Evolutionary conservation across 148 eudicot genomes (phyloP).

Genomic region (Vaccinium vitisidaea): DNA sequence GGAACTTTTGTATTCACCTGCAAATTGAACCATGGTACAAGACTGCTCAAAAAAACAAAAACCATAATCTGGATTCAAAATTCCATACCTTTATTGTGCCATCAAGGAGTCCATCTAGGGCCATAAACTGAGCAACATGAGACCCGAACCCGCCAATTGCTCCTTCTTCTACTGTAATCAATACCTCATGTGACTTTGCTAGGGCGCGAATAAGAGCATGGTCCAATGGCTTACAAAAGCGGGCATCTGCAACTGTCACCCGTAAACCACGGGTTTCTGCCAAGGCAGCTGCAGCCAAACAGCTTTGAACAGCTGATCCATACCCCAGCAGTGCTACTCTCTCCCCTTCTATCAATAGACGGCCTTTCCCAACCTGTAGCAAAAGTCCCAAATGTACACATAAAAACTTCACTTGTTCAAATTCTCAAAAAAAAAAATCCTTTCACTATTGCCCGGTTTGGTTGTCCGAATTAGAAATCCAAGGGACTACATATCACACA

Average conservation of each 20-base stretch:
- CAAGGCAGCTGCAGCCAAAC: slow-evolving; percentile 73
- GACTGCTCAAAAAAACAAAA: background rate
- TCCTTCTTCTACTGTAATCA: slow-evolving; percentile 95
- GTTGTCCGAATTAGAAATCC: background rate
- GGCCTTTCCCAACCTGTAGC: slow-evolving; percentile 79
- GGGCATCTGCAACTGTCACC: slow-evolving; percentile 85
- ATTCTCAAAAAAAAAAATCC: background rate
- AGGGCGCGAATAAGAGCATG: slow-evolving; percentile 60
- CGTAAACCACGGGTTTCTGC: slow-evolving; percentile 57
- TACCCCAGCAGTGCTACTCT: slow-evolving; percentile 84
- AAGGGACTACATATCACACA: background rate
- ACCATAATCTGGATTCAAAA: background rate
- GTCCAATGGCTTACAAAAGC: slow-evolving; percentile 92
- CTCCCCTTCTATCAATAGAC: slow-evolving; percentile 70
- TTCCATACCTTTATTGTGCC: slow-evolving; percentile 69
- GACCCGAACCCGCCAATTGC: slow-evolving; percentile 94
- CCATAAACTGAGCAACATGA: slow-evolving; percentile 93
- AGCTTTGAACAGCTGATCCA: slow-evolving; percentile 82
- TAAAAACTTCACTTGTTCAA: background rate
- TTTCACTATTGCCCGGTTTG: background rate
- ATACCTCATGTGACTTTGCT: slow-evolving; percentile 69
- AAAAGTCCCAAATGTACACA: background rate
- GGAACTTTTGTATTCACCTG: background rate
- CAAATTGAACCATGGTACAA: background rate
- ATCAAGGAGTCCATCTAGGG: slow-evolving; percentile 90